Evolutionary conservation across 192 early-diverging fungal genomes (phyloP), one percentile per base, ranked within the genome.

Genomic region (Jimgerdemannia flammicorona): DNA sequence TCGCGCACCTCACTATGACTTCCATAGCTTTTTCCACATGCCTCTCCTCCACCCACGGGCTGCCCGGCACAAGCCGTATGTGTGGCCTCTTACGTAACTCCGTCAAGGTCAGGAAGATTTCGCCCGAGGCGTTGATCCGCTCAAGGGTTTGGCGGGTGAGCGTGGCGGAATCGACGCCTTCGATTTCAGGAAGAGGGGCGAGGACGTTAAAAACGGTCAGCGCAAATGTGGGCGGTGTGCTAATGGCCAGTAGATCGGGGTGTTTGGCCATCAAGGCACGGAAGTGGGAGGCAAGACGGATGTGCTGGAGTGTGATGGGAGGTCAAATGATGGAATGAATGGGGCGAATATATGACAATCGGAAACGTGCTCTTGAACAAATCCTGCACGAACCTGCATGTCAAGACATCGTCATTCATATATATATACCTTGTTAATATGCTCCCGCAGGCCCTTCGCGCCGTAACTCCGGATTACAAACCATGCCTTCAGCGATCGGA

Each of bases 401-500:
- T 10, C 14, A 14, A 10, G 49, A 59, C 49, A 59, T 6, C 49
- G 14, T 14, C 6, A 10, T 6, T 14, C 49, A 59, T 2, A 59
- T 59, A 59, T 11, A 54, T 14, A 59, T 59, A 59, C 49, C 49
- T 59, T 59, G 49, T 14, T 6, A 14, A 59, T 59, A 59, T 59
- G 78, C 10, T 76, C 75, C 11, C 85, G 84, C 17, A 91, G 78
- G 0, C 88, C 90, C 6, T 80, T 73, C 3, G 80, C 78, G 3
- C 90, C 90, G 70, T 87, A 89, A 70, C 79, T 80, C 65, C 90
- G 84, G 80, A 91, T 76, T 9, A 89, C 86, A 81, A 88, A 90
- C 90, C 88, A 91, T 18, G 87, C 78, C 77, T 91, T 91, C n/a
- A 91, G 81, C 8, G 89, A 73, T 4, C 90, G 86, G 79, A 91